Evolutionary conservation across 2,329 filamentous ascomycete genomes (phyloP).

Genomic region (Didymella exigua): DNA sequence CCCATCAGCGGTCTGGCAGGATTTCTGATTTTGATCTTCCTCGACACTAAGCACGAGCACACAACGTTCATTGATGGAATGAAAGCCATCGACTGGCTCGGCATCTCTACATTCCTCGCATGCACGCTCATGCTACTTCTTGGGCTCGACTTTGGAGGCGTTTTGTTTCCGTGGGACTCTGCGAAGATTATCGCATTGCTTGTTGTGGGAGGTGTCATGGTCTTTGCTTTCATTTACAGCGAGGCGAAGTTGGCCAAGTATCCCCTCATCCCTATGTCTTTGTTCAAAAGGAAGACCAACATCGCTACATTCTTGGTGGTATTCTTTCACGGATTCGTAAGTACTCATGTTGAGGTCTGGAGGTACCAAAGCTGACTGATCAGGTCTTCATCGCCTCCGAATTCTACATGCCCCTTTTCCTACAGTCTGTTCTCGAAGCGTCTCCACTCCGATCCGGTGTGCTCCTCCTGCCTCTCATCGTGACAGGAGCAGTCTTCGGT

Average conservation of each 20-base stretch:
- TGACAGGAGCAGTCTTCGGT: slow-evolving; percentile 52
- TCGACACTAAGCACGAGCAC: slow-evolving; percentile 62
- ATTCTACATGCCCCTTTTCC: slow-evolving; percentile 76
- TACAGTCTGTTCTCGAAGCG: slow-evolving; percentile 69
- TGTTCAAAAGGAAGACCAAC: slow-evolving; percentile 64
- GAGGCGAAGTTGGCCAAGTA: slow-evolving; percentile 68
- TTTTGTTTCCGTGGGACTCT: slow-evolving; percentile 59
- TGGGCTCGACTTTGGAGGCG: slow-evolving; percentile 61
- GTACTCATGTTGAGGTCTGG: slow-evolving; percentile 9
- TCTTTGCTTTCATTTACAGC: slow-evolving; percentile 62
- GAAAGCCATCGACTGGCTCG: slow-evolving; percentile 61
- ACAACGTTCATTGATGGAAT: slow-evolving; percentile 57
- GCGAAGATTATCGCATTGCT: slow-evolving; percentile 62
- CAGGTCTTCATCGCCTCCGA: slow-evolving; percentile 58
- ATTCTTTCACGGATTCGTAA: slow-evolving; percentile 56
- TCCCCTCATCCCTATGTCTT: slow-evolving; percentile 70
- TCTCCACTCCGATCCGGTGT: slow-evolving; percentile 65
- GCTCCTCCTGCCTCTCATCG: slow-evolving; percentile 65
- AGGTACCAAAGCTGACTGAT: background rate
- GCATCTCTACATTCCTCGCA: slow-evolving; percentile 58
- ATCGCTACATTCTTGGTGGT: slow-evolving; percentile 60
- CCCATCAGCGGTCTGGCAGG: slow-evolving; percentile 58
- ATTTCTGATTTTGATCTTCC: slow-evolving; percentile 56
- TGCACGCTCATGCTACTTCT: slow-evolving; percentile 60
- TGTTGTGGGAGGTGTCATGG: slow-evolving; percentile 57